Base-by-base conservation (phyloP, 257 asterid species). In the Solanum arcanum region DNA sequence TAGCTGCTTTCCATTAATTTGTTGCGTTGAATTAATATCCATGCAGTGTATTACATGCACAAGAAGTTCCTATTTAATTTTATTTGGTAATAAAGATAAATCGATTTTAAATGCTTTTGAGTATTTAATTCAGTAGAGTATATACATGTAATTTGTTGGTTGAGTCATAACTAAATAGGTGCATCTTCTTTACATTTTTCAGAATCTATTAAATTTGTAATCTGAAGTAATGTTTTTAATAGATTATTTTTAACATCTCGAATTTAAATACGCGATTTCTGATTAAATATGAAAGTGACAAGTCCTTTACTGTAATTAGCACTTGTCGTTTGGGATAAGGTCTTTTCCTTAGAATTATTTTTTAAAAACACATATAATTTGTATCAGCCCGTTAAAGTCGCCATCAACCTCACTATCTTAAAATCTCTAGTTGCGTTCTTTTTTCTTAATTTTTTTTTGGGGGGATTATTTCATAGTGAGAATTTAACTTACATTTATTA, bases 321-420 rank as follows among this genome's bases (percentile, higher is more conserved):
- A 56, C 83, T 93, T 90, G 91, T 91, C 91, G 87, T 86, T 87
- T 88, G 81, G 52, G 85, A 62, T 66, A 83, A 83, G 87, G 64
- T 56, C 64, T 56, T 83, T 87, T 66, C 74, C 44, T 87, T 10
- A 60, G 64, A 81, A 56, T 18, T 56, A 56, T 83, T 47, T 83
- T 47, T 29, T 29, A 29, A 29, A 47, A 37, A 52, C 62, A 37
- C 68, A 80, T 29, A 52, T 33, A 86, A 74, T 87, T 83, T 35
- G 46, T 72, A 11, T 76, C 75, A 80, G 85, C 87, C 89, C 89
- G 86, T 89, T 90, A 68, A 39, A 82, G 92, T 90, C 93, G 13
- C 76, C 90, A 64, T 90, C 91, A 88, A 68, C 85, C 23, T 85
- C 29, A 59, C 27, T 42, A 56, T 69, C 70, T 56, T 2, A 49